phyloP scores from a whole-genome alignment of 192 early-diverging fungal genomes.

The Powellomyces hirtus region DNA sequence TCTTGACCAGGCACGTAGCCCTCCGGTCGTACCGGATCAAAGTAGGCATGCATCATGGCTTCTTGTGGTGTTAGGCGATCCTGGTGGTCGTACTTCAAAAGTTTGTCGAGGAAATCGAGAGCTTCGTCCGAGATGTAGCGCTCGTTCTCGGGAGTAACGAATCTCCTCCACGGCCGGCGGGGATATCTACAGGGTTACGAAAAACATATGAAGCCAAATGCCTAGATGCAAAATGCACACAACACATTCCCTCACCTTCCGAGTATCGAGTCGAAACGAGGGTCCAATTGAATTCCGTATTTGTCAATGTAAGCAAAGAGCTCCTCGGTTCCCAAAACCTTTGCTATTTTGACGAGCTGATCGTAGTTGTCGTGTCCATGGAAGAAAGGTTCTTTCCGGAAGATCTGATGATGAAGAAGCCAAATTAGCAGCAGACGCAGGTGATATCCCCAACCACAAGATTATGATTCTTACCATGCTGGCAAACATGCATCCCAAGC shows the following conservation, averaged over 20 bases:
- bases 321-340: slow-evolving; percentile 96
- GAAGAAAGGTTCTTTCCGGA: slow-evolving; percentile 99
- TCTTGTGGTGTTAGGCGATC: slow-evolving; percentile 84
- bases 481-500: slow-evolving; percentile 98
- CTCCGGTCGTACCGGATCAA: slow-evolving; percentile 49
- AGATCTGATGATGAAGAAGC: slow-evolving; percentile 64
- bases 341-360: slow-evolving; percentile 98
- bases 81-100: slow-evolving; percentile 93
- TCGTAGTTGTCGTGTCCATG: slow-evolving; percentile 98
- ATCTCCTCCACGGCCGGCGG: slow-evolving; percentile 82
- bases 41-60: slow-evolving; percentile 91
- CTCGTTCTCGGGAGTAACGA: slow-evolving; percentile 82
- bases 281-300: slow-evolving; percentile 90
- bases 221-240: background rate
- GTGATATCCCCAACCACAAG: background rate
- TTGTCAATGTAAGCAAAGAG: slow-evolving; percentile 90
- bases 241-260: slow-evolving; percentile 53
- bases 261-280: slow-evolving; percentile 90
- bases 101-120: slow-evolving; percentile 85
- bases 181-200: slow-evolving; percentile 72
- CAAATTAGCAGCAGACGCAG: background rate
- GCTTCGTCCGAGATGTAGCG: slow-evolving; percentile 80
- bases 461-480: slow-evolving; percentile 72
- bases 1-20: slow-evolving; percentile 10
- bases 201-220: background rate